These are phyloP conservation scores for Fragilariopsis cylindrus DNA, from an alignment of 108 stramenopile species.

Conservation along the genomic window DNA sequence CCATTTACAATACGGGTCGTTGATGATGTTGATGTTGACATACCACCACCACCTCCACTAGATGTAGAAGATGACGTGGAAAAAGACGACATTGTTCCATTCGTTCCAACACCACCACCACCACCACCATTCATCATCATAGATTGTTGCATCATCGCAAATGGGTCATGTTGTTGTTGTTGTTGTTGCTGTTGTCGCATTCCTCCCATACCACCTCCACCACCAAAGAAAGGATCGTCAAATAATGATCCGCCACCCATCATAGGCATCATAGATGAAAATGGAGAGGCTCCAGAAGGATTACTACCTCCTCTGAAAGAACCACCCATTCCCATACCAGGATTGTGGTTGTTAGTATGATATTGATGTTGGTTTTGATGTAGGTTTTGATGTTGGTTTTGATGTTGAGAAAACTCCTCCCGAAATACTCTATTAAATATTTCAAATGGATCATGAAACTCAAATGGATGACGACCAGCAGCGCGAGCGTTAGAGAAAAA, in stretches of 20 bases:
- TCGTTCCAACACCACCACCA: background rate
- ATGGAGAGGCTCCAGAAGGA: conserved; percentile 25
- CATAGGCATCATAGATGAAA: conserved; percentile 6
- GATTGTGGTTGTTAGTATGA: background rate
- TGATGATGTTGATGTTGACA: conserved; percentile 34
- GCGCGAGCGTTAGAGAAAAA: conserved; percentile 7
- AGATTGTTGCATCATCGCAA: conserved; percentile 29
- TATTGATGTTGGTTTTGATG: no score
- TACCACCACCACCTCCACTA: conserved; percentile 32
- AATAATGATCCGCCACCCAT: conserved; percentile 15
- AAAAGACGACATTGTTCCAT: conserved; percentile 7
- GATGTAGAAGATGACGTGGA: conserved; percentile 33
- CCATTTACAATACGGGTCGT: conserved; percentile 81
- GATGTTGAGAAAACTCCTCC: conserved; percentile 42
- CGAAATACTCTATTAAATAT: conserved; percentile 53
- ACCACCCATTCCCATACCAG: conserved; percentile 4
- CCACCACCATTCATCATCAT: background rate
- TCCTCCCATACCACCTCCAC: conserved; percentile 17
- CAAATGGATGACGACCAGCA: background rate
- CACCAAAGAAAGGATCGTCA: conserved; percentile 35
- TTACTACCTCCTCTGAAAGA: background rate
- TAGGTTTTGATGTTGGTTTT: background rate
- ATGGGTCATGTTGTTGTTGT: conserved; percentile 22
- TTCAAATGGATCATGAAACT: conserved; percentile 63
- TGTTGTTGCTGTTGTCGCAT: background rate